Evolutionary conservation across 768 basidiomycete genomes (phyloP).

Genomic region (Pholiota molesta): DNA sequence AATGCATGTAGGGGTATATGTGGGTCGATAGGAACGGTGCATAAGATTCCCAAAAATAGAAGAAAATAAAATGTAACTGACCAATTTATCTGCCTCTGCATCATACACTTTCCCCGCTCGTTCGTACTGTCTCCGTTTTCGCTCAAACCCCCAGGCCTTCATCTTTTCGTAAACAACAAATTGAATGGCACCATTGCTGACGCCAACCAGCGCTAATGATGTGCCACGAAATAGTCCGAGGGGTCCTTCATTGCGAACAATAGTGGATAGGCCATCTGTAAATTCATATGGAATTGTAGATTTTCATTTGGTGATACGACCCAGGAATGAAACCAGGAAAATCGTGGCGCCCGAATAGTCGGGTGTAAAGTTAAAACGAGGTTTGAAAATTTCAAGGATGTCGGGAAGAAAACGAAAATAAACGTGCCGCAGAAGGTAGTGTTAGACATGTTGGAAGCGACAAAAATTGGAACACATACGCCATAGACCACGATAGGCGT

Average conservation of each 20-base stretch:
- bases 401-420: neutral
- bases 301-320: neutral
- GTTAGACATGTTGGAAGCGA: neutral
- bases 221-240: conserved; percentile 88
- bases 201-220: conserved; percentile 85
- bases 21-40: neutral
- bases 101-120: conserved; percentile 67
- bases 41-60: neutral
- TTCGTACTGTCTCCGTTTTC: conserved; percentile 66
- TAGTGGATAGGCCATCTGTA: conserved; percentile 67
- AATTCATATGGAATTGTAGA: neutral
- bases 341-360: neutral
- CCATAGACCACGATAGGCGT: conserved; percentile 79
- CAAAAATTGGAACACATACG: conserved; percentile 45
- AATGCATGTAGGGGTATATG: neutral
- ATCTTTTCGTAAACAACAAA: conserved; percentile 97
- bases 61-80: conserved; percentile 39
- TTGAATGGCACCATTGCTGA: conserved; percentile 93
- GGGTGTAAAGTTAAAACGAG: neutral
- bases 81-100: conserved; percentile 82
- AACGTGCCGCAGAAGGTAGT: neutral
- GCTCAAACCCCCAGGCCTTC: conserved; percentile 87
- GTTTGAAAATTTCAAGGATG: neutral
- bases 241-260: conserved; percentile 75
- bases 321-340: neutral